Conservation (phyloP, 169 alveolate genomes). For the Plasmodium malariae region DNA sequence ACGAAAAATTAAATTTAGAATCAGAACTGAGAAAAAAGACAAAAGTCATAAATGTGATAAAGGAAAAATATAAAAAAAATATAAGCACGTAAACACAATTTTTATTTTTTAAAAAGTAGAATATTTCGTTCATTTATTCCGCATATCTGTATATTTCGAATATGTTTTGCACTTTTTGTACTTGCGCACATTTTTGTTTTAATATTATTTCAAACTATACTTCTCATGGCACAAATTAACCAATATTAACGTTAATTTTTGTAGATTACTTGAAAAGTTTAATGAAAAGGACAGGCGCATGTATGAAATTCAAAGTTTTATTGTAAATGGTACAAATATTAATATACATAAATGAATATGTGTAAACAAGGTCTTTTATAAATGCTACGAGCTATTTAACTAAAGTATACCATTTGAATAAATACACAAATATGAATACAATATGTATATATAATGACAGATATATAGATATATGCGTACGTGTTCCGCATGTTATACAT, state of each 20-base stretch:
- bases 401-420: too few species aligned
- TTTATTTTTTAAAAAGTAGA: not conserved
- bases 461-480: not conserved
- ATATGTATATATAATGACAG: not conserved
- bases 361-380: not conserved
- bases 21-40: conserved; percentile 40
- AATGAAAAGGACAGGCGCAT: conserved; percentile 66
- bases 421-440: too few species aligned
- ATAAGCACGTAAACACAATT: conserved; percentile 21
- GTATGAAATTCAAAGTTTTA: conserved; percentile 44
- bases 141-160: not conserved
- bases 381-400: too few species aligned
- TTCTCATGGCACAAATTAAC: too few species aligned
- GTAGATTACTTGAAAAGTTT: conserved; percentile 46
- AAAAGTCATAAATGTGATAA: conserved; percentile 41
- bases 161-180: too few species aligned
- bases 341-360: not conserved
- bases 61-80: conserved; percentile 60
- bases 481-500: not conserved
- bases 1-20: conserved; percentile 37
- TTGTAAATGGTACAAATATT: conserved; percentile 23
- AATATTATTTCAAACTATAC: too few species aligned
- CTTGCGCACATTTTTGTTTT: too few species aligned
- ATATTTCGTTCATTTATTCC: conserved; percentile 1
- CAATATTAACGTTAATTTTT: too few species aligned